Base-by-base conservation (phyloP, 805 yeast species). In the Teunomyces cretensis region DNA sequence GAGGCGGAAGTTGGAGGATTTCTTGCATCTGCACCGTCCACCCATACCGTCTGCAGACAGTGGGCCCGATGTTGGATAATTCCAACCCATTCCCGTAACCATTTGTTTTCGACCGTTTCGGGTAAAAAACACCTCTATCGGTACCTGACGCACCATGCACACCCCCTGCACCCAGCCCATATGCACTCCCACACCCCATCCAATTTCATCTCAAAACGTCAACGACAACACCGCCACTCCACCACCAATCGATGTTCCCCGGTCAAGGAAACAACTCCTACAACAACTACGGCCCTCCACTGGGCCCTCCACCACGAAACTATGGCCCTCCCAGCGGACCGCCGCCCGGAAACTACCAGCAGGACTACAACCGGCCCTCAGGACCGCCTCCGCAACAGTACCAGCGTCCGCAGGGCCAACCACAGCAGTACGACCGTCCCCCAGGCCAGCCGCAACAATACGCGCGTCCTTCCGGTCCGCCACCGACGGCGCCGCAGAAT, bases 401-500 rank as follows among this genome's bases (percentile, higher is more conserved):
- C 24, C 38, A 19, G 22, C 6, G 6, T 6, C 22, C 3, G 22
- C 22, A 19, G 22, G 3, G 6, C 22, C n/a, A n/a, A n/a, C n/a
- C n/a, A n/a, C n/a, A 24, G 39, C 13, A 24, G 42, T 8, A 40
- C 15, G 35, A 27, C n/a, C 16, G 26, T 22, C 26, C 26, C 8
- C 8, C 26, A 6, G 42, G 43, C n/a, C 13, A 31, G 7, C 50
- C 52, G 26, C 40, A 46, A 33, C 31, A 49, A 36, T 44, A 39
- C 43, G 31, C 40, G n/a, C 16, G 51, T n/a, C 48, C 52, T 16
- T 27, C 43, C 26, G 52, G 40, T 9, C 50, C 57, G 5, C 60
- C 58, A 3, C 74, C 74, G 6, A 55, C 63, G 7, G 56, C 60
- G 2, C 71, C 74, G 0, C 75, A 70, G 49, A 54, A 55, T 27